Evolutionary conservation across 176 grass and related monocot species (phyloP).

Genomic region (Avena insularis): DNA sequence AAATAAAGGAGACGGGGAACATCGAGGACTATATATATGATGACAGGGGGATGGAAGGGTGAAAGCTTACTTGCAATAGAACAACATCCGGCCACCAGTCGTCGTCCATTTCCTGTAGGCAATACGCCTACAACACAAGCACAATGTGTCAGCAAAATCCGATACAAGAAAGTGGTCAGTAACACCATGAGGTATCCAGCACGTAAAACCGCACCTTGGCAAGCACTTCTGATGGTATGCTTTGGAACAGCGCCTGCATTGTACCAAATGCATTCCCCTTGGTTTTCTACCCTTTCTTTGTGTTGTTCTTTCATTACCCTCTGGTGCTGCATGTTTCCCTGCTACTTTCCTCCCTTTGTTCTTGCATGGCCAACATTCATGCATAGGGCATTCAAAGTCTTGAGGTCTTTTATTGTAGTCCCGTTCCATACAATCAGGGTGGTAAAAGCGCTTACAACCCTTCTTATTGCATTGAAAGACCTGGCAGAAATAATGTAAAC

Average conservation of each 20-base stretch:
- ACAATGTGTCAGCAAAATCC: background rate
- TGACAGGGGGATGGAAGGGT: background rate
- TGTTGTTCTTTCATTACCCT: background rate
- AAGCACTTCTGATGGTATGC: constrained; percentile 39
- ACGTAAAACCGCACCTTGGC: constrained; percentile 30
- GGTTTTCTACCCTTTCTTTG: background rate
- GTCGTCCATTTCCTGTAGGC: constrained; percentile 60
- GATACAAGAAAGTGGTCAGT: background rate
- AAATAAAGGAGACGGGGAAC: background rate
- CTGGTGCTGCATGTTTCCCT: background rate
- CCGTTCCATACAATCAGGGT: background rate
- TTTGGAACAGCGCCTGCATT: constrained; percentile 28
- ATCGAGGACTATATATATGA: background rate
- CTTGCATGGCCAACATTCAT: constrained; percentile 36
- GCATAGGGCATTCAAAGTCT: constrained; percentile 19
- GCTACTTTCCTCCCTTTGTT: background rate
- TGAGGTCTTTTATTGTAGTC: background rate
- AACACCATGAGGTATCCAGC: background rate
- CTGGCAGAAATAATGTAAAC: constrained; percentile 17
- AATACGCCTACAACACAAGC: constrained; percentile 38
- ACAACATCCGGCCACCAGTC: constrained; percentile 35
- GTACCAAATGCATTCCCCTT: background rate
- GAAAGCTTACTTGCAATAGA: constrained; percentile 62
- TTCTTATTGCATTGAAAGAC: constrained; percentile 14
- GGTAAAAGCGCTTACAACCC: constrained; percentile 35